Evolutionary conservation across 148 eudicot species (phyloP).

Genomic region (Camellia sinensis): DNA sequence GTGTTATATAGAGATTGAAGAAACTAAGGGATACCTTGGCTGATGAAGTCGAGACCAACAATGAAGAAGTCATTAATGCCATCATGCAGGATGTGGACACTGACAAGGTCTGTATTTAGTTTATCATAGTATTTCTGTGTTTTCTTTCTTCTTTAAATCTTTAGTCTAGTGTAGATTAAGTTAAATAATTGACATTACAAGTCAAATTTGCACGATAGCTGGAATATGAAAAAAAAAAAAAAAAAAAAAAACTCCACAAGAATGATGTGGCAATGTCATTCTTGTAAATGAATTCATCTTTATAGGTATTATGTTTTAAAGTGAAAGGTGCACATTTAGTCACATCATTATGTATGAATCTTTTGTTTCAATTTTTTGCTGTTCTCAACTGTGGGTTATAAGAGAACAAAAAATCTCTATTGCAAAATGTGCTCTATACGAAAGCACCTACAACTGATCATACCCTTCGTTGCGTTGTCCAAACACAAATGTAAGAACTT

Average conservation of each 20-base stretch:
- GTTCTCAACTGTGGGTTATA: too few relatives aligned
- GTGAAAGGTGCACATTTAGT: too few relatives aligned
- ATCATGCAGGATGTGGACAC: constrained; percentile 86
- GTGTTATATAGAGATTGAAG: constrained; percentile 72
- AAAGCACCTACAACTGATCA: neutral
- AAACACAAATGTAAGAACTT: neutral
- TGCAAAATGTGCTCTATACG: too few relatives aligned
- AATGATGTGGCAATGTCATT: too few relatives aligned
- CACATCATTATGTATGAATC: too few relatives aligned
- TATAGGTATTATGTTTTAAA: too few relatives aligned
- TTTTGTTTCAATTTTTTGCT: too few relatives aligned
- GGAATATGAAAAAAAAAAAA: too few relatives aligned
- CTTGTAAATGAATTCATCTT: too few relatives aligned
- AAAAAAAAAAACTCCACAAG: too few relatives aligned
- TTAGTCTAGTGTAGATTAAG: too few relatives aligned
- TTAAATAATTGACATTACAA: neutral
- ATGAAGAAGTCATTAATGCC: constrained; percentile 70
- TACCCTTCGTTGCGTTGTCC: neutral
- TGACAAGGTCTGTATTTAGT: constrained; percentile 60
- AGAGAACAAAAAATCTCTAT: too few relatives aligned
- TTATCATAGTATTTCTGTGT: neutral
- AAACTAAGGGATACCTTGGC: constrained; percentile 57
- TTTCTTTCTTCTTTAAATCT: neutral
- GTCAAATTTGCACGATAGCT: neutral
- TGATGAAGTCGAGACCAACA: constrained; percentile 57